phyloP scores from a whole-genome alignment of 768 basidiomycete genomes.

The Boletellus ananiceps region DNA sequence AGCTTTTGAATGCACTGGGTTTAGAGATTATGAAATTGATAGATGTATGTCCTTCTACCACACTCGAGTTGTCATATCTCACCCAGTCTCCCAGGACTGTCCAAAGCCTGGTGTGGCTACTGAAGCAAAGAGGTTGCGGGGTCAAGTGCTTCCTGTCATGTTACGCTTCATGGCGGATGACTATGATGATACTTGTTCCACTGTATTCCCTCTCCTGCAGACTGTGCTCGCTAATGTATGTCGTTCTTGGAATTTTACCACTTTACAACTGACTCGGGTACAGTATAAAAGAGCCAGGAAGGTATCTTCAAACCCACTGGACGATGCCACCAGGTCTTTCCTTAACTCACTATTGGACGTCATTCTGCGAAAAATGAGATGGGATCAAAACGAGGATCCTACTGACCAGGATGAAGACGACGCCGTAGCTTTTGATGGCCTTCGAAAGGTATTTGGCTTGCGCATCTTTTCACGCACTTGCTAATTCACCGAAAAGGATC shows the following conservation, averaged over 20 bases:
- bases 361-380: constrained; percentile 84
- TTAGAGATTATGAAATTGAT: constrained; percentile 76
- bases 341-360: constrained; percentile 73
- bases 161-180: constrained; percentile 87
- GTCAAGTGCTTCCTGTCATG: constrained; percentile 72
- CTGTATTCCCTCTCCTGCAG: constrained; percentile 78
- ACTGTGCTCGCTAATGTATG: constrained; percentile 70
- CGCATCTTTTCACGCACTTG: not conserved
- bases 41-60: constrained; percentile 48
- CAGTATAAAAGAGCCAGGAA: constrained; percentile 81
- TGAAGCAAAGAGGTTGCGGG: constrained; percentile 61
- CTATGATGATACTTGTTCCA: constrained; percentile 83
- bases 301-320: constrained; percentile 54
- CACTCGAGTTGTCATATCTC: not conserved
- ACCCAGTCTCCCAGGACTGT: constrained; percentile 44
- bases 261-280: constrained; percentile 4
- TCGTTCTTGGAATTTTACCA: not conserved
- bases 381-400: constrained; percentile 75
- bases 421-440: constrained; percentile 70
- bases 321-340: constrained; percentile 69
- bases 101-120: constrained; percentile 53
- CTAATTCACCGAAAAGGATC: constrained; percentile 51
- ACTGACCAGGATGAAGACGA: constrained; percentile 90
- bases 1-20: constrained; percentile 76
- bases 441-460: constrained; percentile 64